Evolutionary conservation across 2,329 filamentous ascomycete genomes (phyloP), one percentile per base, ranked within the genome.

Genomic region (Talaromyces sp.): DNA sequence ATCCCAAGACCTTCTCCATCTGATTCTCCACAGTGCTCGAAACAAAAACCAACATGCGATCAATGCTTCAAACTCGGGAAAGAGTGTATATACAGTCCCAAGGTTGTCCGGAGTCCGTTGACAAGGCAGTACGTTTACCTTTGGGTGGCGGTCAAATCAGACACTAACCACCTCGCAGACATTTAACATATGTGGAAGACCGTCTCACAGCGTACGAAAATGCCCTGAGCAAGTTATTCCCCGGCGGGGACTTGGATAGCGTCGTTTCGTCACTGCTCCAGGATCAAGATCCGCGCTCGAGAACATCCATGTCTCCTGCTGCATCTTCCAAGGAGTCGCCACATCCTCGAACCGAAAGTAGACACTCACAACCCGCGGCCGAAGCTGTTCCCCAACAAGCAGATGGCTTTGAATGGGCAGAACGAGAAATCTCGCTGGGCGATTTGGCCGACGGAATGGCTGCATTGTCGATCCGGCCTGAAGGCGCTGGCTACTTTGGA

Each of bases 331-430:
- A 73, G 60, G 73, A 76, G 57, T 76, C 73, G 7, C 75, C 73
- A 4, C 73, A 71, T 28, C 69, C 69, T 11, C 75, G 71, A 56
- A 64, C 68, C 33, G 73, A 75, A 57, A 67, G 69, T 33, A 73
- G 74, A 56, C 69, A 70, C 32, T 68, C 71, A 11, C 73, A 75
- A 53, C 67, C 72, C 36, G 72, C 74, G 10, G 71, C 79, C 72
- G 67, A 85, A 83, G 71, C 74, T 53, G 64, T 76, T 32, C 74
- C 74, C 8, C 72, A 75, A 57, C 73, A 75, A 64, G 73, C 74
- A 10, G 74, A 83, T 42, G 81, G 79, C 51, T 86, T 82, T 65
- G 81, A 85, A 66, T 81, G 87, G 66, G 71, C 76, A 1, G 76
- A 77, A 60, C 75, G 74, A 57, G 72, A 74, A 59, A 71, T 77